These are phyloP conservation scores for Mercurialis annua DNA, from an alignment of 345 rosid species.

Conservation along the genomic window DNA sequence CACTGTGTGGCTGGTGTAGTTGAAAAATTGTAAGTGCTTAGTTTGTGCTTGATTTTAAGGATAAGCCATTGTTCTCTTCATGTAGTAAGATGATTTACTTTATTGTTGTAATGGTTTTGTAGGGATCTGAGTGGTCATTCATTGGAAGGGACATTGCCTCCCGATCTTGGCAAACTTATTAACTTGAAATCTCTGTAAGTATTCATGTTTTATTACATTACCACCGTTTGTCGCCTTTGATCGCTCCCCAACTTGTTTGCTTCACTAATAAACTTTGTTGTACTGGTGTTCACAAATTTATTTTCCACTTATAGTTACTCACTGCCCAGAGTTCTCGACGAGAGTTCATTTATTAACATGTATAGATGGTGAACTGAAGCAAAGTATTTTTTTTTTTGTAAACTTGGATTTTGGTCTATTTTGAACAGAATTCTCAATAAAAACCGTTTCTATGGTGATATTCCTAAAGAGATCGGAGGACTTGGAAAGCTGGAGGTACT, in stretches of 20 bases:
- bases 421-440: constrained; percentile 44
- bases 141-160: constrained; percentile 66
- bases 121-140: constrained; percentile 65
- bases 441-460: constrained; percentile 57
- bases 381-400: no score
- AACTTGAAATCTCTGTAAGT: constrained; percentile 73
- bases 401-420: constrained; percentile 3
- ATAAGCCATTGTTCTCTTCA: neutral
- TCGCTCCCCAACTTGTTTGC: constrained; percentile 9
- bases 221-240: no score
- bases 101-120: constrained; percentile 14
- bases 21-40: constrained; percentile 64
- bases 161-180: constrained; percentile 65
- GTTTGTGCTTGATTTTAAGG: constrained; percentile 6
- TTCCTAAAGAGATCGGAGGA: constrained; percentile 64
- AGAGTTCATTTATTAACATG: neutral
- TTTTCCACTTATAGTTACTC: no score
- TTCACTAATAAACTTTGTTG: neutral
- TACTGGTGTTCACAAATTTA: neutral
- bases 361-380: neutral
- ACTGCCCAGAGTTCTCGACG: neutral
- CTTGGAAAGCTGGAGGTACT: constrained; percentile 52
- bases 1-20: constrained; percentile 66
- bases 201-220: neutral
- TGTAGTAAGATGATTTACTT: neutral